Conservation (phyloP, 192 early-diverging fungal species). For the Backusella psychrophila region DNA sequence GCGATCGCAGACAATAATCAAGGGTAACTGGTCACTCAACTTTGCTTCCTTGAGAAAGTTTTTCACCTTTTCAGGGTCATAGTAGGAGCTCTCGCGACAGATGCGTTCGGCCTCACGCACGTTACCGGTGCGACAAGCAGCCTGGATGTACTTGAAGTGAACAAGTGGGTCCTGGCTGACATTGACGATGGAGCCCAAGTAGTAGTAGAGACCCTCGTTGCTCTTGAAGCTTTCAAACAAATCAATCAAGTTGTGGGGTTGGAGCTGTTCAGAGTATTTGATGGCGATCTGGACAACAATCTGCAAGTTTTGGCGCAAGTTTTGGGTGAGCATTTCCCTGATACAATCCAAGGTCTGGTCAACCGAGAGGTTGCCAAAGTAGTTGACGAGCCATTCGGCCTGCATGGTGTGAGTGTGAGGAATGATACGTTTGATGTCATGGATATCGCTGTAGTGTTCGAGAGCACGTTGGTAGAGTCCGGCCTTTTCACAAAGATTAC, state of each 20-base stretch:
- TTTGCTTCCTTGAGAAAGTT: conserved; percentile 98
- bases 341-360: conserved; percentile 94
- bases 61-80: conserved; percentile 98
- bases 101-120: conserved; percentile 97
- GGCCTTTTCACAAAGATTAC: conserved; percentile 94
- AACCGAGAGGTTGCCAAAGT: conserved; percentile 96
- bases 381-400: conserved; percentile 90
- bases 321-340: conserved; percentile 90
- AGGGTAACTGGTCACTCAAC: conserved; percentile 91
- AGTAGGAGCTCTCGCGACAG: conserved; percentile 93
- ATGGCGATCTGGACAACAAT: conserved; percentile 93
- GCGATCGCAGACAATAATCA: conserved; percentile 99
- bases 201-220: conserved; percentile 95
- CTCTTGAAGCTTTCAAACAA: conserved; percentile 92
- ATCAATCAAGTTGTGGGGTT: conserved; percentile 82
- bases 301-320: conserved; percentile 94
- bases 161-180: conserved; percentile 93
- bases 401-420: conserved; percentile 84
- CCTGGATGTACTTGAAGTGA: conserved; percentile 99
- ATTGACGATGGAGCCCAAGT: conserved; percentile 94
- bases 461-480: conserved; percentile 94
- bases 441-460: conserved; percentile 95
- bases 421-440: conserved; percentile 95
- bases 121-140: conserved; percentile 89
- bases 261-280: conserved; percentile 96